Evolutionary conservation across 2,329 filamentous ascomycete genomes (phyloP), one percentile per base, ranked within the genome.

Genomic region (Plenodomus lindquistii): DNA sequence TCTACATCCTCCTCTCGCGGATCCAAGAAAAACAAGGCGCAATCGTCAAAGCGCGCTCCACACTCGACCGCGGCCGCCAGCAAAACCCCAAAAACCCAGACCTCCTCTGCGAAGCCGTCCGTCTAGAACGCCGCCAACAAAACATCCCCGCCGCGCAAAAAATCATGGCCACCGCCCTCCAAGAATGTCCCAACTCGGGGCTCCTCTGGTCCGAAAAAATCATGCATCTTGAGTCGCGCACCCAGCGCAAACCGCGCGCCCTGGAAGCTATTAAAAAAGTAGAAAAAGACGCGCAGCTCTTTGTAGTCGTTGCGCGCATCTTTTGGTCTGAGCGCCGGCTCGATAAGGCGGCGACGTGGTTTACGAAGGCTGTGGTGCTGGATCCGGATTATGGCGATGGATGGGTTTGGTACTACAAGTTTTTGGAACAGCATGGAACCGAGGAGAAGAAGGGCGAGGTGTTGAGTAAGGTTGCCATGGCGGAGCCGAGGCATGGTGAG

Each of bases 371-470:
- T 0, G 85, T 97, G 46, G 80, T 96, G 44, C 78, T 94, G 11
- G 91, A 99, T 66, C 85, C 87, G 29, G 92, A 97, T 70, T 77
- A 85, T 42, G 94, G 94, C 42, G 95, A 99, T 76, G 89, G 86
- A 10, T 99, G 95, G 95, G 93, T 91, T 17, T 99, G 93, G 93
- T 99, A 97, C 73, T 94, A 91, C 73, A 92, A 93, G 72, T 99
- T 97, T 71, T 69, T 97, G 57, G 71, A 85, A 59, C 90, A 97
- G 78, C 92, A 99, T 75, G 95, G 94, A 9, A 97, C 91, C 4
- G 87, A 91, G 67, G 93, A 96, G 78, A 99, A 97, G 85, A 81
- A 88, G 65, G 83, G 79, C 22, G 94, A 97, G 67, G 87, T 97
- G 24, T 72, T 96, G 5, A 79, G 79, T 48, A 96, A 96, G 76